phyloP scores from a whole-genome alignment of 2,329 filamentous ascomycete genomes.

The Alternaria gaisen region DNA sequence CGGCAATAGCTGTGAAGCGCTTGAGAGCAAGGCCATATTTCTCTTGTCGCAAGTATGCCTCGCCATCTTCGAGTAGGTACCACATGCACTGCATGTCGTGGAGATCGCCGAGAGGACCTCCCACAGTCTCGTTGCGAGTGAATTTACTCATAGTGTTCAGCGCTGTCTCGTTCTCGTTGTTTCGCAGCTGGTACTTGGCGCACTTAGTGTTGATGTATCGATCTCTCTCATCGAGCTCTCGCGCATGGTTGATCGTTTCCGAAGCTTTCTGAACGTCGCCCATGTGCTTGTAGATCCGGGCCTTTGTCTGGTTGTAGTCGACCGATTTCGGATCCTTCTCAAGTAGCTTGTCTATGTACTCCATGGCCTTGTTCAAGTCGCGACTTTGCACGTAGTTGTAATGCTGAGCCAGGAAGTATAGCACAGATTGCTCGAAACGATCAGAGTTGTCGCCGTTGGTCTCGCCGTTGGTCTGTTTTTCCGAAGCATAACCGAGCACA shows the following conservation, averaged over 20 bases:
- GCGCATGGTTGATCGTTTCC: constrained; percentile 86
- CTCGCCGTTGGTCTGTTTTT: constrained; percentile 62
- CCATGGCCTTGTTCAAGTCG: constrained; percentile 80
- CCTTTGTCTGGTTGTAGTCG: constrained; percentile 94
- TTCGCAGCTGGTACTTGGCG: constrained; percentile 94
- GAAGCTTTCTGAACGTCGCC: constrained; percentile 83
- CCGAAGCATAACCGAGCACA: constrained; percentile 79
- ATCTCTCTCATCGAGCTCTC: constrained; percentile 85
- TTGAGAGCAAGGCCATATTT: constrained; percentile 89
- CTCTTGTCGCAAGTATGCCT: constrained; percentile 83
- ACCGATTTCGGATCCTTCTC: constrained; percentile 80
- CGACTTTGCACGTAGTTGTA: constrained; percentile 93
- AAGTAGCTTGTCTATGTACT: constrained; percentile 85
- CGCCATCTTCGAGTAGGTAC: constrained; percentile 95
- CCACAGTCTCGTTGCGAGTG: constrained; percentile 87
- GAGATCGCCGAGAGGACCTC: constrained; percentile 87
- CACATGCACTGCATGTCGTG: constrained; percentile 99
- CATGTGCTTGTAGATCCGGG: constrained; percentile 90
- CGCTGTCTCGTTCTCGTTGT: constrained; percentile 87
- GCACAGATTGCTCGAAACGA: constrained; percentile 76
- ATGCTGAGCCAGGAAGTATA: constrained; percentile 96
- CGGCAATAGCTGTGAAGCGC: constrained; percentile 85
- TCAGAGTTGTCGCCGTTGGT: constrained; percentile 62
- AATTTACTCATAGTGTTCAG: constrained; percentile 92
- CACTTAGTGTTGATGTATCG: constrained; percentile 98